Conservation (phyloP, 1,139 yeast genomes). For the Wickerhamomyces sp. region DNA sequence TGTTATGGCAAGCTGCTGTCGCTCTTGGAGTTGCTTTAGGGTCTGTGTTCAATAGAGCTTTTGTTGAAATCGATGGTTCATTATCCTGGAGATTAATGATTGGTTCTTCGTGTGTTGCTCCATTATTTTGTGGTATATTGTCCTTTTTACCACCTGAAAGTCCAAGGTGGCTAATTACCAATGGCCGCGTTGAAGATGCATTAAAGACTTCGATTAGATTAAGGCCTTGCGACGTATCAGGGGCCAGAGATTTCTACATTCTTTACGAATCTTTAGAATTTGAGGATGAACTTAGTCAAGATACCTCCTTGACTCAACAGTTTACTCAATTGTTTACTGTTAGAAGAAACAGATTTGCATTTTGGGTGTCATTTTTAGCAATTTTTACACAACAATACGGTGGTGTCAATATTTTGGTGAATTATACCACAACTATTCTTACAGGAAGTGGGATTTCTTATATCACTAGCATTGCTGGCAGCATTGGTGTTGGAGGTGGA, state of each 20-base stretch:
- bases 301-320: slow-evolving; percentile 35
- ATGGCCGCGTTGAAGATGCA: slow-evolving; percentile 32
- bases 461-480: slow-evolving; percentile 43
- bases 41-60: slow-evolving; percentile 33
- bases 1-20: slow-evolving; percentile 37
- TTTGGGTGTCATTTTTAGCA: slow-evolving; percentile 48
- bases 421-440: slow-evolving; percentile 49
- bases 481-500: slow-evolving; percentile 57
- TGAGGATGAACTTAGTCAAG: slow-evolving; percentile 31
- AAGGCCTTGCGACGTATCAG: slow-evolving; percentile 36
- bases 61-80: slow-evolving; percentile 26
- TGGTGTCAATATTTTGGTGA: slow-evolving; percentile 53
- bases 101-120: slow-evolving; percentile 32
- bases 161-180: slow-evolving; percentile 44
- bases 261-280: slow-evolving; percentile 39
- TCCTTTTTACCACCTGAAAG: slow-evolving; percentile 35
- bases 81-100: slow-evolving; percentile 34
- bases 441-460: slow-evolving; percentile 41
- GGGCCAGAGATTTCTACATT: slow-evolving; percentile 46
- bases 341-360: slow-evolving; percentile 50
- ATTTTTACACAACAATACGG: slow-evolving; percentile 59
- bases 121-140: slow-evolving; percentile 21
- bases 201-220: slow-evolving; percentile 32
- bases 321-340: slow-evolving; percentile 41
- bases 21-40: slow-evolving; percentile 36